Evolutionary conservation across 2,329 filamentous ascomycete genomes (phyloP).

Genomic region (Diplodia intermedia): DNA sequence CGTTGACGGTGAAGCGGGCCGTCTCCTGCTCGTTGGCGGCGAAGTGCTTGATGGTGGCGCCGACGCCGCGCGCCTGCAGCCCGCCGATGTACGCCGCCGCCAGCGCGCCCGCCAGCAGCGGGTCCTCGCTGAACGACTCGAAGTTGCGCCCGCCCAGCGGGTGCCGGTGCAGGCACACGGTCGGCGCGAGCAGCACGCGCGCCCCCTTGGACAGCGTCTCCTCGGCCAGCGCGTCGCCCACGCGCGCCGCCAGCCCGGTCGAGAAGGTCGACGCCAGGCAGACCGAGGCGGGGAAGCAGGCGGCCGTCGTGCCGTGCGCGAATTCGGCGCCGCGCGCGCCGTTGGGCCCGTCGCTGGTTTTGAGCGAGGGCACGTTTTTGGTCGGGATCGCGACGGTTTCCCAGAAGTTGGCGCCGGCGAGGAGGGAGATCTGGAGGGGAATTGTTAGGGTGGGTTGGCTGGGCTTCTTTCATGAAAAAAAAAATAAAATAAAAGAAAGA

Average conservation of each 20-base stretch:
- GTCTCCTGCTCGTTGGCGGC: constrained; percentile 77
- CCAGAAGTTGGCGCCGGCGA: constrained; percentile 70
- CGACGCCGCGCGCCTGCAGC: constrained; percentile 74
- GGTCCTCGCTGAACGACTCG: constrained; percentile 86
- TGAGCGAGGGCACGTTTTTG: constrained; percentile 68
- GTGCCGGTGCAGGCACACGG: constrained; percentile 83
- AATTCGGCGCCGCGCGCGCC: constrained; percentile 74
- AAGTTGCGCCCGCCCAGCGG: constrained; percentile 84
- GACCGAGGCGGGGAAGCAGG: constrained; percentile 79
- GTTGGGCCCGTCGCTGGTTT: constrained; percentile 73
- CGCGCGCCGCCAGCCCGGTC: constrained; percentile 69
- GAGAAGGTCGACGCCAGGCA: constrained; percentile 84
- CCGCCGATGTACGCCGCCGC: constrained; percentile 75
- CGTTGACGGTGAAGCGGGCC: constrained; percentile 68
- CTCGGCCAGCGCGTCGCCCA: constrained; percentile 73
- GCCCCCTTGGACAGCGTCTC: constrained; percentile 77
- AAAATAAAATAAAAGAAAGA: too few species aligned
- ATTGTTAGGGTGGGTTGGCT: not conserved
- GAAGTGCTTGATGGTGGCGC: constrained; percentile 81
- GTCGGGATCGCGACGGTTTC: constrained; percentile 67
- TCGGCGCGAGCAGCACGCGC: constrained; percentile 76
- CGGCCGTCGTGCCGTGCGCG: constrained; percentile 63
- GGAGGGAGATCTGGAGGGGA: constrained; percentile 44
- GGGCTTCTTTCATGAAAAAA: too few species aligned
- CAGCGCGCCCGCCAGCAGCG: constrained; percentile 75